Percentiles rank a stretch among this genome's conserved stretches.
Conservation (phyloP, 2,329 filamentous ascomycete genomes). For the Colletotrichum simmondsii region DNA sequence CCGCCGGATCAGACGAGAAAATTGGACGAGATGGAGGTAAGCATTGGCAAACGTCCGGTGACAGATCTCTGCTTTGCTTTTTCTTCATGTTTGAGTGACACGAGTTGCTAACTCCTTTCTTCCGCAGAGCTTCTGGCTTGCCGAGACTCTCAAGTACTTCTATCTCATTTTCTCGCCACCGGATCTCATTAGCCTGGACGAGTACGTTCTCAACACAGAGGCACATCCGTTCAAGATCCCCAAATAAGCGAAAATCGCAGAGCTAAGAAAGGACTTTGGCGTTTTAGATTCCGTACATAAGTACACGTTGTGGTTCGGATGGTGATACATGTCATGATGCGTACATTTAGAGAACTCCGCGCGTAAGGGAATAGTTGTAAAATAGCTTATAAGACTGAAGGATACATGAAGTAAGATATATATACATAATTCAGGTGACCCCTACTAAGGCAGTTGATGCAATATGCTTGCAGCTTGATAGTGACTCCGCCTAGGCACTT, state of each 20-base stretch:
- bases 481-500: background rate
- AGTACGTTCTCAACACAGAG: slow-evolving; percentile 71
- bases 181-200: slow-evolving; percentile 72
- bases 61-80: slow-evolving; percentile 33
- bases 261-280: background rate
- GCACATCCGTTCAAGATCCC: slow-evolving; percentile 54
- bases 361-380: background rate
- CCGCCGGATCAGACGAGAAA: slow-evolving; percentile 54
- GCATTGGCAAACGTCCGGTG: slow-evolving; percentile 15
- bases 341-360: background rate
- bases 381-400: background rate
- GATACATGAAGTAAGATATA: background rate
- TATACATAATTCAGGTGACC: background rate
- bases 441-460: background rate
- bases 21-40: slow-evolving; percentile 52
- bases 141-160: slow-evolving; percentile 81
- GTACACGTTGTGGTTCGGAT: background rate
- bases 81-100: slow-evolving; percentile 15
- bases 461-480: background rate
- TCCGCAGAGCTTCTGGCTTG: slow-evolving; percentile 74
- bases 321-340: too few relatives aligned
- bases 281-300: background rate
- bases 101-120: background rate
- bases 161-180: slow-evolving; percentile 77
- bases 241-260: background rate